Conservation (phyloP, 345 rosid species). For the Eucalyptus cloeziana region DNA sequence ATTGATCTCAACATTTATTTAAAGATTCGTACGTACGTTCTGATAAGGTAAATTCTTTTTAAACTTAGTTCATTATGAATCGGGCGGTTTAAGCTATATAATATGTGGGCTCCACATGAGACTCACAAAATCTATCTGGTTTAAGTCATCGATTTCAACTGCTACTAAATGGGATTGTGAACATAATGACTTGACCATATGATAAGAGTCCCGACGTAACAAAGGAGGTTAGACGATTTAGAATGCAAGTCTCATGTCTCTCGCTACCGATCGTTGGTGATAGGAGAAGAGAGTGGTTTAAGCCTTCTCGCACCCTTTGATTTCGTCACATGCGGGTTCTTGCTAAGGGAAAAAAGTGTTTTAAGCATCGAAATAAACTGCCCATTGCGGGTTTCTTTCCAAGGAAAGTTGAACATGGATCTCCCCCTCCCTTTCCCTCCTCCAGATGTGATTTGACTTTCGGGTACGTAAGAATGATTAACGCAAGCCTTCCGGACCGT, state of each 20-base stretch:
- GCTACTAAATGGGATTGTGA: background rate
- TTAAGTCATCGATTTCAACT: background rate
- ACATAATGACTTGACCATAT: background rate
- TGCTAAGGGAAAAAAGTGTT: no score
- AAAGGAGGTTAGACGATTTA: background rate
- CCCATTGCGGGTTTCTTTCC: background rate
- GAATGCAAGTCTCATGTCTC: background rate
- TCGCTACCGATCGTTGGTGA: background rate
- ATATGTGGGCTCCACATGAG: background rate
- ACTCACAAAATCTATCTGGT: background rate
- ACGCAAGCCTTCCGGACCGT: background rate
- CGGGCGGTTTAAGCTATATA: accelerated
- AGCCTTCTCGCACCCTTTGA: background rate
- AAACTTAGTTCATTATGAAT: background rate
- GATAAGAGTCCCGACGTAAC: background rate
- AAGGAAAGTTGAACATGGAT: background rate
- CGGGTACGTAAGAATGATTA: background rate
- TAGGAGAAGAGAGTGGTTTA: background rate
- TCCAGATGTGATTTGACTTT: background rate
- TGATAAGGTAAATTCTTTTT: background rate
- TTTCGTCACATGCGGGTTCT: background rate
- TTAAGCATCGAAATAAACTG: background rate
- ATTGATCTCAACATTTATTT: background rate
- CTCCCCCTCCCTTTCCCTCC: background rate
- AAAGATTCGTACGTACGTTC: background rate